Conservation (phyloP, 2,329 filamentous ascomycete genomes). For the Colletotrichum truncatum region DNA sequence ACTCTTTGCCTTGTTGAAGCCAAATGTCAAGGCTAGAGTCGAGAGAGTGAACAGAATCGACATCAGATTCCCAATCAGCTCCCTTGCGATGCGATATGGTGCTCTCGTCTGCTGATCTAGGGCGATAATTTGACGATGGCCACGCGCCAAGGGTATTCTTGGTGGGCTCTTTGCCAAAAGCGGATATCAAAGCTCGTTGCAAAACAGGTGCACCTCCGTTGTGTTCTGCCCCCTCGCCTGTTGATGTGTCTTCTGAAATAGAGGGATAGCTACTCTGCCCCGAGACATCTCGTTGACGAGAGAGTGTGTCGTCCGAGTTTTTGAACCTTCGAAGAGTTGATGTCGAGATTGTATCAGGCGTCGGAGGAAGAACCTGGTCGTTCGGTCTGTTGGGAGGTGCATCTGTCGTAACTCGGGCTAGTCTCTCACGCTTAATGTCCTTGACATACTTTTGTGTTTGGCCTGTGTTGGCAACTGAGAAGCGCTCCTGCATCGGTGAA, state of each 20-base stretch:
- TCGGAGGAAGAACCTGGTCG: constrained; percentile 61
- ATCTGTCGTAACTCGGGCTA: constrained; percentile 60
- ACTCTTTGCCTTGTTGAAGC: constrained; percentile 58
- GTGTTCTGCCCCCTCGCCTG: constrained; percentile 24
- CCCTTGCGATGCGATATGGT: constrained; percentile 49
- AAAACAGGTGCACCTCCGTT: constrained; percentile 28
- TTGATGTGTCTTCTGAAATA: constrained; percentile 38
- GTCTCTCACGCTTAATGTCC: constrained; percentile 57
- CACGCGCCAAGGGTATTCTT: constrained; percentile 38
- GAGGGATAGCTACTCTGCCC: constrained; percentile 44
- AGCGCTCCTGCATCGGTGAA: constrained; percentile 39
- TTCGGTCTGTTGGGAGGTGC: constrained; percentile 50
- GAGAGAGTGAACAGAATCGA: constrained; percentile 51
- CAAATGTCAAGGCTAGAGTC: constrained; percentile 65
- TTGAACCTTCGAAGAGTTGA: constrained; percentile 61
- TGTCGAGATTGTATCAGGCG: constrained; percentile 68
- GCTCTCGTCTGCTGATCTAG: constrained; percentile 58
- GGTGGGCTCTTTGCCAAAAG: constrained; percentile 38
- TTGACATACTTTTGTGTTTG: constrained; percentile 42
- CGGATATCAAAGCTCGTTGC: constrained; percentile 42
- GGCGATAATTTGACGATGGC: constrained; percentile 46
- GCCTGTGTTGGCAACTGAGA: constrained; percentile 30
- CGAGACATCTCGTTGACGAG: constrained; percentile 39
- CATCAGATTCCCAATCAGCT: constrained; percentile 56
- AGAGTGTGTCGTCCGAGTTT: constrained; percentile 59